Percentiles rank a stretch among this genome's conserved stretches.
Evolutionary conservation across 345 rosid species (phyloP).

Genomic region (Heritiera littoralis): DNA sequence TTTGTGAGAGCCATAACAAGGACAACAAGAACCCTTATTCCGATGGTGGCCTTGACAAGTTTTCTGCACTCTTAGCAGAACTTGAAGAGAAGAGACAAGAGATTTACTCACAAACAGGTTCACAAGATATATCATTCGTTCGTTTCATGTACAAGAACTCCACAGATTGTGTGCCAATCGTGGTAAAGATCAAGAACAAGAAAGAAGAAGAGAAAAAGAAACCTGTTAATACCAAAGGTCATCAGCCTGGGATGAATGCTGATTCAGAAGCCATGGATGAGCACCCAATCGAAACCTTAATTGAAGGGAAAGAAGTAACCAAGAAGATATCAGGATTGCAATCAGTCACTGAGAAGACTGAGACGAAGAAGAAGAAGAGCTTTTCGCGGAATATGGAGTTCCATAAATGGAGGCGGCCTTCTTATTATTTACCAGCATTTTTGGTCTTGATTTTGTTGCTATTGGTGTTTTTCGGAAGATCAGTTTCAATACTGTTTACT

Average conservation of each 20-base stretch:
- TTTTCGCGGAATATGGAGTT: constrained; percentile 25
- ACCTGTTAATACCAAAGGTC: constrained; percentile 15
- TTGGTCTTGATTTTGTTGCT: constrained; percentile 48
- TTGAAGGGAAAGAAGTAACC: constrained; percentile 9
- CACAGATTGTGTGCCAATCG: constrained; percentile 39
- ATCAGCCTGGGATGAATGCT: neutral
- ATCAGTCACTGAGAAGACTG: neutral
- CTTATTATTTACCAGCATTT: constrained; percentile 42
- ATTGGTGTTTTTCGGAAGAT: constrained; percentile 49
- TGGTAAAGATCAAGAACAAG: constrained; percentile 46
- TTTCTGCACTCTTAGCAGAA: constrained; percentile 52
- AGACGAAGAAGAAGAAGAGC: constrained; percentile 21
- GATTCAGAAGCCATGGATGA: constrained; percentile 7
- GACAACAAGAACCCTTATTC: constrained; percentile 60
- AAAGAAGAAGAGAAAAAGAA: constrained; percentile 24
- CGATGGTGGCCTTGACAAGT: constrained; percentile 58
- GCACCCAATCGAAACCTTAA: constrained; percentile 3
- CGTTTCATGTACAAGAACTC: constrained; percentile 43
- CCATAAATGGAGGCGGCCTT: constrained; percentile 43
- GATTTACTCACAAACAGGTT: constrained; percentile 43
- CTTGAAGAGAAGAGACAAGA: constrained; percentile 50
- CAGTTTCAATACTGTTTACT: constrained; percentile 46
- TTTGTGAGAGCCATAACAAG: constrained; percentile 20
- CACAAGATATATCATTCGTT: constrained; percentile 43
- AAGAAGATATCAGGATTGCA: neutral